Evolutionary conservation across 352 stramenopile species (phyloP), one percentile per base, ranked within the genome.

Genomic region (Phytopythium mirpurense): DNA sequence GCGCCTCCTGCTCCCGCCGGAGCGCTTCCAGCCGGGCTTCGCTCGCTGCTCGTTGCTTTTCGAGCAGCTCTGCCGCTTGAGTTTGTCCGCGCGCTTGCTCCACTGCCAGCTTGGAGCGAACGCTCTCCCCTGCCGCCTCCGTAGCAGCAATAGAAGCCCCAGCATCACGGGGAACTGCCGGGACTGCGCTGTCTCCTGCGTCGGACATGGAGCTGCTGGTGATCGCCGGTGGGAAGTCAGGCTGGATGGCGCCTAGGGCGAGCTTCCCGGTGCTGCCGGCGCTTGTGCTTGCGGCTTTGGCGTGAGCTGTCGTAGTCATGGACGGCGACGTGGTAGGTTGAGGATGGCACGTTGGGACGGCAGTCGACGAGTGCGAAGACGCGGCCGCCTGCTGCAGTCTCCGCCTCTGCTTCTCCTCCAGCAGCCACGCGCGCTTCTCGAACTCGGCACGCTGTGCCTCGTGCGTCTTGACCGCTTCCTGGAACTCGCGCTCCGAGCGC

Each of bases 1-100:
- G 69, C 10, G 67, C 65, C 14, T 88, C 78, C 54, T 94, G 82
- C 52, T 94, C 82, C 8, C 69, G 59, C 10, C 74, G 68, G 3
- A 93, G 48, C 3, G 67, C 73, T 29, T 71, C 68, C 63, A 90
- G 59, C 0, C 78, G 66, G 16, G 74, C 63, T 54, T 90, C 76
- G 12, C 73, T 69, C n/a, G 72, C 78, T 9, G 56, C 44, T 0
- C 65, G 74, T 47, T 87, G 77, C 12, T 67, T 69, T 40, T 68
- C 46, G 21, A 70, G 65, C 18, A 82, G 54, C 14, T 72, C 57
- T 24, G 86, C 70, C 0, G 75, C 63, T 51, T 87, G 70, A 21
- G 63, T 56, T 31, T 62, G 53, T 0, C 83, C 43, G 3, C 65
- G 73, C 32, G 68, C 57, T 41, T 83, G 72, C 49, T 85, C 71